Conservation (phyloP, 768 basidiomycete genomes). For the Auricularia cornea region DNA sequence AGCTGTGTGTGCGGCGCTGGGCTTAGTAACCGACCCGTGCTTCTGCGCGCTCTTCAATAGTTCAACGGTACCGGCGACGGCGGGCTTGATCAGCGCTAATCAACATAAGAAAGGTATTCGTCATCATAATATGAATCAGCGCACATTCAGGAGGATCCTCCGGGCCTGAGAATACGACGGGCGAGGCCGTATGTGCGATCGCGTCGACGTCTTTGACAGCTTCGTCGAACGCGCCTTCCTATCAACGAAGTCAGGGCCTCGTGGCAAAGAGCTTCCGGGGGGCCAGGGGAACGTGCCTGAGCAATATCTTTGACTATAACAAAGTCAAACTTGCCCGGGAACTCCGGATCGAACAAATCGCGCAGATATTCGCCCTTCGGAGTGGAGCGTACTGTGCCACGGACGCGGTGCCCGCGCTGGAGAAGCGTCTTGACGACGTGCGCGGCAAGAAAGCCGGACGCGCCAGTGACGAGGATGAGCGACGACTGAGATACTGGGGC, state of each 20-base stretch:
- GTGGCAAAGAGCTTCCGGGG: neutral
- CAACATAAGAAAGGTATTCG: neutral
- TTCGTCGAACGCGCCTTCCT: slow-evolving; percentile 65
- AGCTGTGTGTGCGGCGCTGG: neutral
- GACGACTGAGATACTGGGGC: slow-evolving; percentile 24
- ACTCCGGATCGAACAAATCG: slow-evolving; percentile 38
- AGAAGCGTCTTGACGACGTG: slow-evolving; percentile 52
- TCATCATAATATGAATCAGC: slow-evolving; percentile 5
- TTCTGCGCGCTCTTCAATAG: neutral
- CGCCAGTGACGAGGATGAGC: slow-evolving; percentile 48
- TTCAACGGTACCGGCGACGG: neutral
- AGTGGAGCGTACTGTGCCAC: slow-evolving; percentile 56
- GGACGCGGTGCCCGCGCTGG: slow-evolving; percentile 51
- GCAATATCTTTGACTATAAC: slow-evolving; percentile 65
- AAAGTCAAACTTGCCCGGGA: slow-evolving; percentile 52
- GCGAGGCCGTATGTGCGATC: slow-evolving; percentile 62
- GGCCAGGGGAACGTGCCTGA: slow-evolving; percentile 26
- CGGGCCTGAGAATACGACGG: slow-evolving; percentile 36
- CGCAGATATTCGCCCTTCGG: slow-evolving; percentile 53
- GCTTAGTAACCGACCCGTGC: neutral
- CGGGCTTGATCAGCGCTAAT: slow-evolving; percentile 24
- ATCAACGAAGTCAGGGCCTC: too few species aligned
- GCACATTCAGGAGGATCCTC: slow-evolving; percentile 34
- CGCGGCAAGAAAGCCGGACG: slow-evolving; percentile 50
- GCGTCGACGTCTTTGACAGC: slow-evolving; percentile 70